Base-by-base conservation (phyloP, 306 rosid genomes). In the Vicia faba region DNA sequence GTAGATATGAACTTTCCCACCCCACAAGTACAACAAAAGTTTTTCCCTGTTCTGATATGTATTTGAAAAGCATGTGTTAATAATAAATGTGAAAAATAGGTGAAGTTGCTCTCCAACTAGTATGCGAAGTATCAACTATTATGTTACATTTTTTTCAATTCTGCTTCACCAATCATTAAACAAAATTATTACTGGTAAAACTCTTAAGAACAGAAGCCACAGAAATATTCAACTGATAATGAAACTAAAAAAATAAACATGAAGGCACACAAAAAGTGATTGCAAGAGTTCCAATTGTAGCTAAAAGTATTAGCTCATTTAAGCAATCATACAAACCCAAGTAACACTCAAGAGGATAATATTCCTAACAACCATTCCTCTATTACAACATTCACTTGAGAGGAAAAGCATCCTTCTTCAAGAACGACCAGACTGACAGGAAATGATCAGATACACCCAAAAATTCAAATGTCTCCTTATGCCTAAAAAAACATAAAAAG, bases 221-320 rank as follows among this genome's bases (percentile, higher is more conserved):
- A 15, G 54, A 66, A 70, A 61, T 39, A 68, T 41, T 72, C 55
- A 41, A 68, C 55, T 8, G 56, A 41, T 59, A 18, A 43, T 11
- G 71, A 62, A 61, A 83, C 72, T 56, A 75, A 54, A 49, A 64
- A 19, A 56, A 77, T 15, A 31, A 70, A 71, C 62, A 78, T 48
- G 29, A 75, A 12, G 64, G 13, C 59, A 50, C 39, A 33, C 60
- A 60, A 58, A 72, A 75, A 54, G 8, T 9, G 19, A 66, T 46
- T 28, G 66, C 68, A 80, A 62, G 62, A 64, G 64, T 69, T 65
- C 63, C 39, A 77, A 70, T 76, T 72, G 82, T 71, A 77, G 82
- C 85, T 84, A 80, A 77, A 81, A 79, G 86, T 76, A 76, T 73
- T 78, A 82, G 86, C 87, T 78, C 75, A 73, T 61, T 71, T 68